Base-by-base conservation (phyloP, 2,329 filamentous ascomycete genomes). In the Aspergillus fumigatus region DNA sequence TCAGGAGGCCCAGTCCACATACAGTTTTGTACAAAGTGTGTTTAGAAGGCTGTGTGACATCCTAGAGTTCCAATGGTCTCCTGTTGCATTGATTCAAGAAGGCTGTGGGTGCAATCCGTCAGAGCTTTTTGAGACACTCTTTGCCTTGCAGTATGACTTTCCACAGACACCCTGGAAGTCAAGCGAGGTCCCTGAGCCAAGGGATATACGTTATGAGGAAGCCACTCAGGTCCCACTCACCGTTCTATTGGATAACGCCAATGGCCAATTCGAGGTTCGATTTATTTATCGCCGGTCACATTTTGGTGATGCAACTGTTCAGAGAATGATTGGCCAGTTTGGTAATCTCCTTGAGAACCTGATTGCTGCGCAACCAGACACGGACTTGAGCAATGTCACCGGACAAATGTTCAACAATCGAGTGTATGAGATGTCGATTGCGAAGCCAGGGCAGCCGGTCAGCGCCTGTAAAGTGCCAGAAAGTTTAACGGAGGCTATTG, bases 1-100 rank as follows among this genome's bases (percentile, higher is more conserved):
- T 9, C 19, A 67, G 8, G 43, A 63, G 6, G n/a, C 52, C 8
- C 26, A 21, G 21, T 11, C 53, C 4, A 35, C 27, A 2, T n/a
- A 51, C 3, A 23, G 38, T 23, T 53, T 51, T 27, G n/a, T 53
- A 23, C 40, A 32, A 26, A 10, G 23, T 4, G 50, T 14, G 40
- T 47, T 51, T 40, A 11, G 17, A 52, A 3, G n/a, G 10, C 25
- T 52, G 19, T 50, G 52, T 11, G 48, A 29, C 8, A 51, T 56
- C 17, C 7, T 19, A 2, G 38, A 41, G 17, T 41, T 41, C 17
- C 38, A 41, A 17, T 41, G 38, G 38, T 41, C 38, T 19, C n/a
- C 38, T 41, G n/a, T 17, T 19, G 14, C 5, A 7, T 3, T 41
- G 14, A 41, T 41, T 9, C 38, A 41, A 19, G 38, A 41, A 7